These are phyloP conservation scores for Cytospora chrysosperma DNA, from an alignment of 2,329 filamentous ascomycete species.

Conservation along the genomic window DNA sequence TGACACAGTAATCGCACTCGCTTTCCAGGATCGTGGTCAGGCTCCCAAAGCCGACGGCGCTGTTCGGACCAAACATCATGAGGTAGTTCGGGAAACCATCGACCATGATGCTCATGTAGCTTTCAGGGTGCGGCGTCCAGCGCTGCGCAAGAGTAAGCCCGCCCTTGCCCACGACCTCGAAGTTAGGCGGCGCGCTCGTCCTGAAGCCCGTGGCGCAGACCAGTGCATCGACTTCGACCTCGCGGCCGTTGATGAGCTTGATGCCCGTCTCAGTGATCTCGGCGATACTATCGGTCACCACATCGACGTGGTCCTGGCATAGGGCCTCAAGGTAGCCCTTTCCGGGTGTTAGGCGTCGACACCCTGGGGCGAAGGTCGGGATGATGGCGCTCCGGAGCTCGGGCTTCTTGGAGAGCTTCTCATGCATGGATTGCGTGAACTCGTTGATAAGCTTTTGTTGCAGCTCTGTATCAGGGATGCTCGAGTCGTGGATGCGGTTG, in stretches of 20 bases:
- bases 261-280: constrained; percentile 39
- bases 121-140: constrained; percentile 40
- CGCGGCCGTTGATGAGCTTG: constrained; percentile 27
- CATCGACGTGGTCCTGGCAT: constrained; percentile 40
- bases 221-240: constrained; percentile 44
- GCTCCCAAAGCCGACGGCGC: constrained; percentile 46
- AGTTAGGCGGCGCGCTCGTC: constrained; percentile 40
- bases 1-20: constrained; percentile 48
- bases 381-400: constrained; percentile 44
- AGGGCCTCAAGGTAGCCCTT: constrained; percentile 47
- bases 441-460: constrained; percentile 34
- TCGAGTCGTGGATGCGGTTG: constrained; percentile 43
- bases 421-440: constrained; percentile 40
- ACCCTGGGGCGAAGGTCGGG: constrained; percentile 45
- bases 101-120: constrained; percentile 46
- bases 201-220: constrained; percentile 49
- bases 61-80: constrained; percentile 50
- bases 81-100: constrained; percentile 51
- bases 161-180: constrained; percentile 40
- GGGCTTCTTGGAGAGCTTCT: constrained; percentile 42
- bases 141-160: constrained; percentile 38
- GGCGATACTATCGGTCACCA: constrained; percentile 37
- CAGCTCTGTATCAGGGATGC: constrained; percentile 38
- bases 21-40: constrained; percentile 48
- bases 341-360: constrained; percentile 45